Evolutionary conservation across 2,329 filamentous ascomycete species (phyloP).

Genomic region (Lomentospora prolificans): DNA sequence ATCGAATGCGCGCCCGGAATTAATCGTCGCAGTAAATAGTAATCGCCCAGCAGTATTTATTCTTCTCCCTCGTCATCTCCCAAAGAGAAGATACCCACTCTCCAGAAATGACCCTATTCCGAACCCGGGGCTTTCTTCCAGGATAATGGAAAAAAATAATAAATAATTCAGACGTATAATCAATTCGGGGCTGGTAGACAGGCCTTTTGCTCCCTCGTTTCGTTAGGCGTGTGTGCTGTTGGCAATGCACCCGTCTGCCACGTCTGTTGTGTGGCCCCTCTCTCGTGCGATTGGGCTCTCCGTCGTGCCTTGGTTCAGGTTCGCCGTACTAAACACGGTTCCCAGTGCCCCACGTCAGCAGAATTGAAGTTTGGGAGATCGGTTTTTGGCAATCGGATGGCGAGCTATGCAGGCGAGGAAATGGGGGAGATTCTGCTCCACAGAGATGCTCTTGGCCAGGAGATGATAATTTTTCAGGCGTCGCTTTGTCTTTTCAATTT

Average conservation of each 20-base stretch:
- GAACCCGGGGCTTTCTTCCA: too few species aligned
- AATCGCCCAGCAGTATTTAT: background rate
- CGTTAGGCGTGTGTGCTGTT: too few species aligned
- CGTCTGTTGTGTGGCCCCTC: background rate
- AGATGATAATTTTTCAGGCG: too few species aligned
- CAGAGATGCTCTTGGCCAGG: too few species aligned
- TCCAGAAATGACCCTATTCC: background rate
- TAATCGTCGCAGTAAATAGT: background rate
- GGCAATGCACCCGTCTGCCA: background rate
- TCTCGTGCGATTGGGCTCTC: slow-evolving; percentile 3
- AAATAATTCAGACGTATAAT: too few species aligned
- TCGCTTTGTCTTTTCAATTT: too few species aligned
- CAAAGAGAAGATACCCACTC: background rate
- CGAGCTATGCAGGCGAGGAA: background rate
- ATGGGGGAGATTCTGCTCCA: too few species aligned
- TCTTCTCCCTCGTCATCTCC: background rate
- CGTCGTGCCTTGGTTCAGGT: background rate
- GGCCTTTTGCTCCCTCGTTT: too few species aligned
- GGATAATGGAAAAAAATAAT: too few species aligned
- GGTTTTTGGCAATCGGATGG: background rate
- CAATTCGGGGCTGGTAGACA: too few species aligned
- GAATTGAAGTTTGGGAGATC: background rate
- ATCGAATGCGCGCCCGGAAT: background rate
- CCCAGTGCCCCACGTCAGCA: slow-evolving; percentile 1
- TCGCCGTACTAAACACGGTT: background rate